Conservation (phyloP, 306 rosid genomes). For the Lotus japonicus region DNA sequence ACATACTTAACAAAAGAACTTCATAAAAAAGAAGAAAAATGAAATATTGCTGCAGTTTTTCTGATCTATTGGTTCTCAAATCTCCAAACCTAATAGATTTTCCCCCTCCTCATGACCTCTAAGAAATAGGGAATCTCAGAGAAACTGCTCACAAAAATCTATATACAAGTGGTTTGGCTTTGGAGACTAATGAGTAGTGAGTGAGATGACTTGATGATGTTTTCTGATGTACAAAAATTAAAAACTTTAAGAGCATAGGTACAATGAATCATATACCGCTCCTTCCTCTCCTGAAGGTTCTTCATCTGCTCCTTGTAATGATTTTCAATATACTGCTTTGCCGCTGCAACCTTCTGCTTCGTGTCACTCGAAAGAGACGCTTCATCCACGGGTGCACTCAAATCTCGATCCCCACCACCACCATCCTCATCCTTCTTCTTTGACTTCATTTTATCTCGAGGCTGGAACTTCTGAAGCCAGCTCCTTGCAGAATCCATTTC, state of each 20-base stretch:
- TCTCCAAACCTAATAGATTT: not conserved
- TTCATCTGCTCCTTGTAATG: conserved; percentile 98
- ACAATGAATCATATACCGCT: conserved; percentile 57
- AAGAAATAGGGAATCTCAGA: too few species aligned
- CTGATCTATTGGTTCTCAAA: not conserved
- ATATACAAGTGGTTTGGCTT: not conserved
- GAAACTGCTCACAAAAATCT: not conserved
- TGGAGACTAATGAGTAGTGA: too few species aligned
- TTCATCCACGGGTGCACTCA: conserved; percentile 35
- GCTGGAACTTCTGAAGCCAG: conserved; percentile 88
- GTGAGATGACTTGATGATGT: too few species aligned
- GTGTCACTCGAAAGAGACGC: conserved; percentile 63
- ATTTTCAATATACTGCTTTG: conserved; percentile 93
- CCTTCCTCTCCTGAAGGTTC: conserved; percentile 89
- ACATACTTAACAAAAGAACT: not conserved
- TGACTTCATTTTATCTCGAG: conserved; percentile 58
- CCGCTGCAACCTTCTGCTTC: conserved; percentile 90
- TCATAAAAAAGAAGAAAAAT: not conserved
- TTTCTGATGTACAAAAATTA: not conserved
- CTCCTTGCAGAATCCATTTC: conserved; percentile 91
- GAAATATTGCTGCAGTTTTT: not conserved
- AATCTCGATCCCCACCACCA: conserved; percentile 36
- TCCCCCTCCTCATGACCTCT: not conserved
- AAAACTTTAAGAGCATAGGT: not conserved
- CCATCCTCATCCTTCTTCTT: conserved; percentile 55